Evolutionary conservation across 805 yeast species (phyloP), one percentile per base, ranked within the genome.

Genomic region (Lachancea sp.): DNA sequence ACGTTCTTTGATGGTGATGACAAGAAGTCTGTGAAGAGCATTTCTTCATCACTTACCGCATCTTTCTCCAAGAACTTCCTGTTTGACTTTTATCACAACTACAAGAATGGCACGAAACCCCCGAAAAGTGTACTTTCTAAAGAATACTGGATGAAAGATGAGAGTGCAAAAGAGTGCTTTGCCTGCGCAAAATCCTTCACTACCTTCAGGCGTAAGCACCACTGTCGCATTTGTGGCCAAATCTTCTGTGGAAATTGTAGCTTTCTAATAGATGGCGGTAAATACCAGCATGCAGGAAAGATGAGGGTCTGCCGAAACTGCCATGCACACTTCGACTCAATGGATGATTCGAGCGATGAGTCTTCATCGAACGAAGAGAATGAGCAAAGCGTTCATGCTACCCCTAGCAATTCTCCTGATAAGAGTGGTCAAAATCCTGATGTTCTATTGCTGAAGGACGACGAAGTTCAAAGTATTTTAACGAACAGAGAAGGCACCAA

Each of bases 141-240:
- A 44, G 90, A 87, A 55, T 90, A 87, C 58, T 90, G 98, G 98
- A 81, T 90, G 86, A 87, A 89, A 53, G 97, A 90, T 64, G 84
- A 90, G 30, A 84, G 87, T 44, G 95, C 95, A 0, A 75, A 80
- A 7, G 92, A 87, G 46, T 90, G 98, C 55, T 77, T 87, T 43
- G 72, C 81, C 12, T 90, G 97, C 60, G 85, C 83, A 41, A 72
- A 78, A 40, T 75, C 77, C 3, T 90, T 90, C 56, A 76, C 83
- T 1, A 83, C 97, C 0, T 89, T 88, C 63, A 68, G 96, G 58
- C 70, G 98, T 50, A 83, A 85, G 49, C 98, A 90, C 58, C 98
- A 90, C 61, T 90, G 98, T 56, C 68, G 98, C 40, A 79, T 90
- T 25, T 90, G 98, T 63, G 98, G 98, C 2, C 96, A 89, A 60